These are phyloP conservation scores for Colletotrichum viniferum DNA, from an alignment of 2,329 filamentous ascomycete species.

Conservation along the genomic window DNA sequence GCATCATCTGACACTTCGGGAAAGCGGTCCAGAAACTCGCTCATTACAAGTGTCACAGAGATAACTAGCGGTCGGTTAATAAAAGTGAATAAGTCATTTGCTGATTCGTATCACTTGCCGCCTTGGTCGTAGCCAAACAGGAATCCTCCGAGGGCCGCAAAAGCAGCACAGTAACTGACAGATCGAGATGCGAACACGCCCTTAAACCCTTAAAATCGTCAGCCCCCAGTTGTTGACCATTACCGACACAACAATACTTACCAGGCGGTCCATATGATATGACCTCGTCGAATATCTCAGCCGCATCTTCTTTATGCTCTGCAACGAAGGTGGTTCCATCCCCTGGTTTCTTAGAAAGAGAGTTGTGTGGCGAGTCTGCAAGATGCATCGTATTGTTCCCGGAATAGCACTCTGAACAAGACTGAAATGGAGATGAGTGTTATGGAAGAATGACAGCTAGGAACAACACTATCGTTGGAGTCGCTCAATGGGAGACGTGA, in stretches of 20 bases:
- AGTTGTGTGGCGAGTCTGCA: neutral
- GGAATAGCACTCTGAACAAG: neutral
- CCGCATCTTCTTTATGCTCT: neutral
- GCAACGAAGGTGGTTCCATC: neutral
- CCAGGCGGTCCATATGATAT: neutral
- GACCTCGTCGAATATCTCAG: neutral
- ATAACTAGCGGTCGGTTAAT: slow-evolving; percentile 26
- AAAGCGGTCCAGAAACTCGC: slow-evolving; percentile 43
- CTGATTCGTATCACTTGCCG: neutral
- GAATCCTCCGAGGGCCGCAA: neutral
- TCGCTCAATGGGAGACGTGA: neutral
- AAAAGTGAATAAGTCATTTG: neutral
- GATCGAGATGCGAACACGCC: neutral
- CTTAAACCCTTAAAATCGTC: neutral
- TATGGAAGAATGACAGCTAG: neutral
- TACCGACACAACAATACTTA: neutral
- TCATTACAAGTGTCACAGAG: slow-evolving; percentile 47
- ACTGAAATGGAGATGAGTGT: neutral
- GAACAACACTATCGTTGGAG: neutral
- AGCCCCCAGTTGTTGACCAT: neutral
- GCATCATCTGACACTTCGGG: slow-evolving; percentile 25
- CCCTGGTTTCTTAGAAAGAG: neutral
- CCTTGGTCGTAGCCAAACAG: neutral
- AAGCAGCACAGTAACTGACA: neutral
- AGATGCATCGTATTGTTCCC: neutral